Percentiles rank a stretch among this genome's conserved stretches.
Evolutionary conservation across 805 yeast species (phyloP).

Genomic region (Kregervanrija fluxuum): DNA sequence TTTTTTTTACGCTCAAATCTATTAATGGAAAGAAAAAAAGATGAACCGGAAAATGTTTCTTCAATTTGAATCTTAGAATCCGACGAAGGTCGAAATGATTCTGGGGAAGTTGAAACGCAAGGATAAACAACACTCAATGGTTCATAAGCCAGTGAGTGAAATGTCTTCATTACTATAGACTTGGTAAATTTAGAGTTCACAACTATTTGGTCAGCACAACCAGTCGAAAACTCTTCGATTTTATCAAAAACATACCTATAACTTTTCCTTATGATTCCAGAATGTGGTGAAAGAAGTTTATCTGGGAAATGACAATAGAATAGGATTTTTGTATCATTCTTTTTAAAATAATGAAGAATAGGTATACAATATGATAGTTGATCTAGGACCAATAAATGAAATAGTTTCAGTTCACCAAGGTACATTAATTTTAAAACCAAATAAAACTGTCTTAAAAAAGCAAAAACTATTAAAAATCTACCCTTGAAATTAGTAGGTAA

Average conservation of each 20-base stretch:
- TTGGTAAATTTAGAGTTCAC: slow-evolving; percentile 87
- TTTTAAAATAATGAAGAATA: slow-evolving; percentile 42
- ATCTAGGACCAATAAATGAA: slow-evolving; percentile 78
- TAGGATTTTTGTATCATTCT: slow-evolving; percentile 42
- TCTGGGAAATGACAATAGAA: slow-evolving; percentile 98
- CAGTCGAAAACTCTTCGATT: slow-evolving; percentile 77
- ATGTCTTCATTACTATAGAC: slow-evolving; percentile 58
- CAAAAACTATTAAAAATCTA: slow-evolving; percentile 70
- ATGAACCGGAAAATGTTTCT: slow-evolving; percentile 28
- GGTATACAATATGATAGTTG: slow-evolving; percentile 85
- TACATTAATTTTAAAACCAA: slow-evolving; percentile 42
- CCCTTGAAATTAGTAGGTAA: slow-evolving; percentile 67
- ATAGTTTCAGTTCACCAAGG: slow-evolving; percentile 38
- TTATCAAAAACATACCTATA: slow-evolving; percentile 80
- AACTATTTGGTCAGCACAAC: slow-evolving; percentile 67
- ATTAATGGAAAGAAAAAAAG: slow-evolving; percentile 67
- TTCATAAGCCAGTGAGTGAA: slow-evolving; percentile 31
- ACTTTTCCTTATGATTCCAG: slow-evolving; percentile 44
- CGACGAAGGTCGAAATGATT: slow-evolving; percentile 3
- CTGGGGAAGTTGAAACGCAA: slow-evolving; percentile 51
- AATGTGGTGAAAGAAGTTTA: slow-evolving; percentile 59
- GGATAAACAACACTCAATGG: slow-evolving; percentile 63
- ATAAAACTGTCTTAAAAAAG: slow-evolving; percentile 75
- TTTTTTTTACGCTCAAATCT: slow-evolving; percentile 86
- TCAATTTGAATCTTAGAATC: slow-evolving; percentile 27